These are phyloP conservation scores for Zhuliangozyma parablackwelliae DNA, from an alignment of 1,139 yeast genomes.

Conservation along the genomic window DNA sequence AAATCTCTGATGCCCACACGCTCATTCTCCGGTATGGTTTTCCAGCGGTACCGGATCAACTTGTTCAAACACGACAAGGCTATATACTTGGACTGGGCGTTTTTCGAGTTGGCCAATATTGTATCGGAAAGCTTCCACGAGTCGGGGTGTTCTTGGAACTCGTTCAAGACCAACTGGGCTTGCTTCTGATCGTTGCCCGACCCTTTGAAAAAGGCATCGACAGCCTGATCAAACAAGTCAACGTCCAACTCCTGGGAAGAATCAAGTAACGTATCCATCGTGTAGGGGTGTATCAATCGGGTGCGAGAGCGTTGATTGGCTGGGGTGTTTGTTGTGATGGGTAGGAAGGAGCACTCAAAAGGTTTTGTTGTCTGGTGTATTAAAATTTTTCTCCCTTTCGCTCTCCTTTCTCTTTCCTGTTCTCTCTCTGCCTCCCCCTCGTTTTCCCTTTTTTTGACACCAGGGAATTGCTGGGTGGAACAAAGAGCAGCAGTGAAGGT, in stretches of 20 bases:
- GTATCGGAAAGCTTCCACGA: conserved; percentile 95
- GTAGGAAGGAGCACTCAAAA: no score
- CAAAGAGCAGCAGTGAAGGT: no score
- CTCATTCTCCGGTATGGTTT: conserved; percentile 82
- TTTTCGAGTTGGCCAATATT: conserved; percentile 71
- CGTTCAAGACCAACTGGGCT: conserved; percentile 80
- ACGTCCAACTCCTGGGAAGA: conserved; percentile 83
- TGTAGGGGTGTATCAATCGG: no score
- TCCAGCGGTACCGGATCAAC: conserved; percentile 90
- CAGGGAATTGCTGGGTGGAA: no score
- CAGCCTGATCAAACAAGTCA: conserved; percentile 74
- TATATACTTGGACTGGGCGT: conserved; percentile 86
- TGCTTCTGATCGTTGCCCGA: conserved; percentile 74
- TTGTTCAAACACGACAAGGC: conserved; percentile 89
- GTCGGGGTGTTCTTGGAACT: conserved; percentile 91
- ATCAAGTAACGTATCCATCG: conserved; percentile 85
- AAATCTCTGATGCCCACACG: conserved; percentile 84
- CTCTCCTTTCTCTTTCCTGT: conserved; percentile 1
- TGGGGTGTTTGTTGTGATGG: no score
- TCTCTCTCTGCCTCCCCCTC: conserved; percentile 1
- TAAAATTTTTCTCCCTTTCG: not conserved
- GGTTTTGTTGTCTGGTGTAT: no score
- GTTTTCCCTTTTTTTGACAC: not conserved
- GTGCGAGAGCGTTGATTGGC: no score
- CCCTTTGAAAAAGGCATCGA: conserved; percentile 81